Percentiles rank a stretch among this genome's conserved stretches.
Evolutionary conservation across 176 grass and related monocot species (phyloP).

Genomic region (Avena insularis): DNA sequence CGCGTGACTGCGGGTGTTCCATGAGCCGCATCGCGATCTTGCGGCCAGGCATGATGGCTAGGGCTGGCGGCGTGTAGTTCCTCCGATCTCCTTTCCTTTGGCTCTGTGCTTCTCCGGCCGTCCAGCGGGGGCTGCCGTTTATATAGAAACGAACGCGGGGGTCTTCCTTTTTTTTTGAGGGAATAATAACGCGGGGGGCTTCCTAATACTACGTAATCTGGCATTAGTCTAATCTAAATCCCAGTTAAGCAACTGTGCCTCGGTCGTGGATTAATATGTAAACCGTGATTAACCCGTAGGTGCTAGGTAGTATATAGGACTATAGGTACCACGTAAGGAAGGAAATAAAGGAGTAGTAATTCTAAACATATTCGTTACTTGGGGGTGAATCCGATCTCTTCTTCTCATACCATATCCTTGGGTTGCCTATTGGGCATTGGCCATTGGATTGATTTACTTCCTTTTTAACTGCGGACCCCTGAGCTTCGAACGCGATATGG

Average conservation of each 20-base stretch:
- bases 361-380: not conserved
- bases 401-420: not conserved
- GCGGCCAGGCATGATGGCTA: slow-evolving; percentile 17
- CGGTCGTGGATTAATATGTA: not conserved
- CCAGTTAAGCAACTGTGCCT: not conserved
- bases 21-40: slow-evolving; percentile 6
- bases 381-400: not conserved
- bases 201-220: not conserved
- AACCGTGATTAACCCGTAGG: not conserved
- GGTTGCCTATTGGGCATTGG: not conserved
- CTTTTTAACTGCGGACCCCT: not conserved
- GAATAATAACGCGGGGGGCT: not conserved
- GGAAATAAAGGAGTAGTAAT: too few relatives aligned
- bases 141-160: not conserved
- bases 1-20: not conserved
- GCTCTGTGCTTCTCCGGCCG: not conserved
- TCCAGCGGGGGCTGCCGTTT: not conserved
- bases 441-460: not conserved
- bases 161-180: too few relatives aligned
- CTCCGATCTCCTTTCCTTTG: not conserved
- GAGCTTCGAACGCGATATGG: not conserved
- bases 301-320: not conserved
- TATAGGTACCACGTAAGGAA: too few relatives aligned
- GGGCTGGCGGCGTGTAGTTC: not conserved
- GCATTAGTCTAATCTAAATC: not conserved